Percentiles rank a stretch among this genome's conserved stretches.
phyloP scores from a whole-genome alignment of 257 asterid genomes.

The Ilex asprella region DNA sequence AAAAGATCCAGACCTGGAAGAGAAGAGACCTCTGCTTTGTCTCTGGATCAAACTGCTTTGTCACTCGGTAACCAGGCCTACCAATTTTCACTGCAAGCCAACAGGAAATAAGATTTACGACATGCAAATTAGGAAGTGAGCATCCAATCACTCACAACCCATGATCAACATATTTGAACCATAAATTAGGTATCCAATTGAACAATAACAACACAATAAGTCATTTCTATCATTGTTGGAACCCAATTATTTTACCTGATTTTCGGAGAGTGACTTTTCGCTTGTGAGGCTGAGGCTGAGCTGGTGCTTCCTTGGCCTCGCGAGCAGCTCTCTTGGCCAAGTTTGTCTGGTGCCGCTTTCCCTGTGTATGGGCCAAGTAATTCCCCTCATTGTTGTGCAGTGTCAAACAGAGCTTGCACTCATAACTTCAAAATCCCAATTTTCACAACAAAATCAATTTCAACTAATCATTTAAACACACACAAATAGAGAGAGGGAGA shows the following conservation, averaged over 20 bases:
- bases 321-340: conserved; percentile 98
- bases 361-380: conserved; percentile 95
- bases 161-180: no score
- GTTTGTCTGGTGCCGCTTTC: conserved; percentile 97
- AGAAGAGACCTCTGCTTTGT: conserved; percentile 95
- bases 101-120: neutral
- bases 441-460: neutral
- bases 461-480: neutral
- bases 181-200: no score
- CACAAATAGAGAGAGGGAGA: no score
- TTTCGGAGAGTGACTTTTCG: conserved; percentile 70
- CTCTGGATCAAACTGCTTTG: conserved; percentile 86
- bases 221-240: no score
- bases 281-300: conserved; percentile 99
- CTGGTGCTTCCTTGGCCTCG: conserved; percentile 95
- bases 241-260: conserved; percentile 30
- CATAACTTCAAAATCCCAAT: conserved; percentile 45
- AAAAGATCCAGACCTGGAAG: conserved; percentile 53
- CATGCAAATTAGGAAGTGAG: neutral
- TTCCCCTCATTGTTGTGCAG: conserved; percentile 98
- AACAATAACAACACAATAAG: no score
- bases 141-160: no score
- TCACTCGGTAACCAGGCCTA: conserved; percentile 95
- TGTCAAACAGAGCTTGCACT: conserved; percentile 92
- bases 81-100: conserved; percentile 81